phyloP scores from a whole-genome alignment of 2,329 filamentous ascomycete genomes.

The Colletotrichum sublineola region DNA sequence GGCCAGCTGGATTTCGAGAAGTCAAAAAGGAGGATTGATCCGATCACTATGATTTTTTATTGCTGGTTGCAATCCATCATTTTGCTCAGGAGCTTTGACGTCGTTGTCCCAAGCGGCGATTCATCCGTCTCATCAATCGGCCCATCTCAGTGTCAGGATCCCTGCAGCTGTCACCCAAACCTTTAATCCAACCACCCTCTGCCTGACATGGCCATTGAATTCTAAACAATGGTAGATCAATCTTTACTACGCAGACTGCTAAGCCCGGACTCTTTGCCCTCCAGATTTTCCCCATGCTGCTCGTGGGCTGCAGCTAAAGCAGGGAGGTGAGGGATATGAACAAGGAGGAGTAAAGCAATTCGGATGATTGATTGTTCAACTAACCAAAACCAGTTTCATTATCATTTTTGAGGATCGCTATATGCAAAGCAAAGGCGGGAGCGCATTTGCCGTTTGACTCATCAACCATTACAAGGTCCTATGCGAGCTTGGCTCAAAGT shows the following conservation, averaged over 20 bases:
- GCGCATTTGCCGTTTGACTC: not conserved
- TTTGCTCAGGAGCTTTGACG: not conserved
- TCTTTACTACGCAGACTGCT: not conserved
- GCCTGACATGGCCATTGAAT: not conserved
- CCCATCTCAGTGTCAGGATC: conserved; percentile 25
- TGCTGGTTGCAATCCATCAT: not conserved
- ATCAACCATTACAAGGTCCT: not conserved
- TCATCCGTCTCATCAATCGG: conserved; percentile 17
- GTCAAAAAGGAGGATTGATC: not conserved
- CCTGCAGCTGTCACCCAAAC: conserved; percentile 2
- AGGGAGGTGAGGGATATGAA: not conserved
- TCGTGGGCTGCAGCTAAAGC: not conserved
- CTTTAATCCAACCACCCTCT: not conserved
- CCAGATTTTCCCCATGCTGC: not conserved
- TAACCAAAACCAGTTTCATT: not conserved
- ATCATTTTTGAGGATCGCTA: not conserved
- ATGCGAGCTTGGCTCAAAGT: not conserved
- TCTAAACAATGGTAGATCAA: not conserved
- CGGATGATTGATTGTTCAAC: not conserved
- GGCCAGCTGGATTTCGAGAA: not conserved
- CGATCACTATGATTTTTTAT: not conserved
- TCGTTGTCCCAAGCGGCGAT: not conserved
- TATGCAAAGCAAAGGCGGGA: not conserved
- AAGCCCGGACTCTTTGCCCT: not conserved
- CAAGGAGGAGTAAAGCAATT: not conserved